Conservation (phyloP, 768 basidiomycete genomes). For the Termitomyces sp. region DNA sequence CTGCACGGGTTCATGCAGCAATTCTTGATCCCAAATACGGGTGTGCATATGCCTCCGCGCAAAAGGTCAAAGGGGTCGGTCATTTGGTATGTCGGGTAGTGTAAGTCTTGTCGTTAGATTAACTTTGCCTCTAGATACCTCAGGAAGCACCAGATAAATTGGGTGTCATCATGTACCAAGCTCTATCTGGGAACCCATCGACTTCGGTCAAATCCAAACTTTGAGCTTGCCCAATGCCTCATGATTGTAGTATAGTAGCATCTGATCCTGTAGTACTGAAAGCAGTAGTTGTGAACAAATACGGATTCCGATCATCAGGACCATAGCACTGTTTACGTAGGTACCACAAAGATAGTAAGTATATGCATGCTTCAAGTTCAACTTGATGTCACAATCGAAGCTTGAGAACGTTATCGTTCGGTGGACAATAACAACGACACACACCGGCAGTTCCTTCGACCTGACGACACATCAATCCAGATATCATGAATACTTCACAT, state of each 20-base stretch:
- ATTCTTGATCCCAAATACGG: constrained; percentile 25
- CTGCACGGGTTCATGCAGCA: constrained; percentile 26
- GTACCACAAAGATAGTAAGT: too few relatives aligned
- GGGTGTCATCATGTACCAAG: constrained; percentile 14
- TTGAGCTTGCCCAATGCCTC: neutral
- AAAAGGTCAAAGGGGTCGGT: constrained; percentile 21
- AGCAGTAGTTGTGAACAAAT: neutral
- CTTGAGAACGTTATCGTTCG: too few relatives aligned
- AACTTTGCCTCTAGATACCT: constrained; percentile 13
- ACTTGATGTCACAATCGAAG: neutral
- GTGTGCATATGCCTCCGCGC: constrained; percentile 24
- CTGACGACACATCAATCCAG: neutral
- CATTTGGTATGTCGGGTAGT: constrained; percentile 21
- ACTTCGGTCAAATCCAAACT: constrained; percentile 4
- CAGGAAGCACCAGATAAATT: constrained; percentile 22
- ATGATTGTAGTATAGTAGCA: too few relatives aligned
- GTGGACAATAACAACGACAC: neutral
- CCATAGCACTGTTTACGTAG: too few relatives aligned
- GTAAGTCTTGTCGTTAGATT: neutral
- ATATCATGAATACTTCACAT: constrained; percentile 1
- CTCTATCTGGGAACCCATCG: constrained; percentile 1
- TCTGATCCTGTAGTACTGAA: too few relatives aligned
- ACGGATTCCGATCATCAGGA: neutral
- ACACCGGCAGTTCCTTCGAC: neutral
- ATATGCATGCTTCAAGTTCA: too few relatives aligned